Base-by-base conservation (phyloP, 768 basidiomycete species). In the Russula brevipes region DNA sequence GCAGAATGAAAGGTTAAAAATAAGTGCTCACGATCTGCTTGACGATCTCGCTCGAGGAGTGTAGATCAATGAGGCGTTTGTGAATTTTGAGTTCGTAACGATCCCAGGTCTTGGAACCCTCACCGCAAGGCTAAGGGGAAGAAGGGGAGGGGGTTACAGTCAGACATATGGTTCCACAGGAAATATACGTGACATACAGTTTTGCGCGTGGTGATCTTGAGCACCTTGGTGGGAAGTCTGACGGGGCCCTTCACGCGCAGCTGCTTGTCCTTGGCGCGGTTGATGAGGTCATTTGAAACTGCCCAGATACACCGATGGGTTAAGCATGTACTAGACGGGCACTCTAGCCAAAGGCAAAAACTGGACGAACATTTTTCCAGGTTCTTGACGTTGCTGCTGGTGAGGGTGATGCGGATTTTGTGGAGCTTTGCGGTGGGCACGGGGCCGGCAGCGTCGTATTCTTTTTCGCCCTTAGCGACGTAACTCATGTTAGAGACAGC, bases 21-120 rank as follows among this genome's bases (percentile, higher is more conserved):
- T 0, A 14, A 19, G 30, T 17, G 81, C 93, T 73, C 70, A 98
- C 96, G 73, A 99, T 99, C 80, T 98, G 96, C 85, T 98, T 99
- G 81, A 99, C 97, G 69, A 98, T 90, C 80, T 98, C 97, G 75
- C 91, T 91, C 66, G 95, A 96, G 56, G 97, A 95, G 83, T 96
- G 93, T 70, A 99, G 82, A 82, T 99, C 97, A 73, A 99, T 98
- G 76, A 99, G 84, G 73, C 97, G 91, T 82, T 99, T 99, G 88
- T 99, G 96, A 66, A 99, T 83, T 82, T 95, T 95, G 80, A 99
- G 88, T 80, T 99, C 96, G 80, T 94, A 98, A 72, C 92, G 87
- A 80, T 99, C 97, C 97, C 97, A 99, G 74, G 97, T 99, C 88
- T 99, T 99, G 71, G 97, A 98, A 82, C 97, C 97, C 80, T 98